Evolutionary conservation across 257 asterid species (phyloP), one percentile per base, ranked within the genome.

Genomic region (Petunia secreta): DNA sequence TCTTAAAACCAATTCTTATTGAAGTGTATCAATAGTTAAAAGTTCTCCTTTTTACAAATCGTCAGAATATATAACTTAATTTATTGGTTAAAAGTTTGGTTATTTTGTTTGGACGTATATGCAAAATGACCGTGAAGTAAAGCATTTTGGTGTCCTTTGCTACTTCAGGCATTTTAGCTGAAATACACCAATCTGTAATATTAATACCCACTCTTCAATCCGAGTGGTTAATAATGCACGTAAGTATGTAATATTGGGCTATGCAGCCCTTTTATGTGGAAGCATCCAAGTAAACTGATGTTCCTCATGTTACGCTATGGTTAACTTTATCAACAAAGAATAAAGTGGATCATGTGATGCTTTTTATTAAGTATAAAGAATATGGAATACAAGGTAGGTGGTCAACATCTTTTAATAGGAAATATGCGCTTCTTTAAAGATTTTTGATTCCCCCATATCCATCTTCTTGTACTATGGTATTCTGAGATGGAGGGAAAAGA

Each of bases 281-380:
- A 44, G 9, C 75, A 69, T 69, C 16, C 13, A 44, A 44, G 58
- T 44, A 48, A 25, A 44, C 14, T 5, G 7, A 46, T 25, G 9
- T 34, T 46, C 59, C 43, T 46, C 43, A 71, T 46, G 52, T 71
- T 11, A 71, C 77, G 77, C 40, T 48, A 48, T 48, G 50, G 58
- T 48, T 71, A 71, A 25, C 77, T 69, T 25, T 69, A 69, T 48
- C 2, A 71, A 71, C 25, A 48, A 71, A 71, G 59, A 71, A 71
- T 25, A 43, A 10, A 48, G 77, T 48, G 44, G 60, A 71, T 71
- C 77, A 71, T 48, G 60, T 48, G 43, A 48, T 71, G 25, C 77
- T 69, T 69, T 46, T 25, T n/a, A 16, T 25, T 46, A 11, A 4
- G 57, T 48, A 16, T 16, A 16, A 48, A 34, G 43, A 48, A 71